Base-by-base conservation (phyloP, 73 alveolate genomes). In the Paramecium biaurelia region DNA sequence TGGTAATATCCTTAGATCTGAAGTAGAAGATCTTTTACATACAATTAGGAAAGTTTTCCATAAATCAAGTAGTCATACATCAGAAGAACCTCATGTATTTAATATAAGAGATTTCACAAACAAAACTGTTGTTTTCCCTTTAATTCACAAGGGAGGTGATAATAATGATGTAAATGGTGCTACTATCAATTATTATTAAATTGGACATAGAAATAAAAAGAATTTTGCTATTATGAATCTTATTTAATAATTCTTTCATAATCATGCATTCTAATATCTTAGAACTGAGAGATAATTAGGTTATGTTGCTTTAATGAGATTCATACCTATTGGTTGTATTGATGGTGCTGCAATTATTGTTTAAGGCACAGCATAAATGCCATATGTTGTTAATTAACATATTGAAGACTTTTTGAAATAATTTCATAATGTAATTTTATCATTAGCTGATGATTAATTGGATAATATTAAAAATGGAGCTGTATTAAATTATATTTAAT, bases 221-320 rank as follows among this genome's bases (percentile, higher is more conserved):
- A 79, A 45, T 43, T 79, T 79, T 34, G 90, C 90, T n/a, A 79
- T 79, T 4, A 79, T 79, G 90, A 79, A 79, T 79, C 56, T 79
- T 20, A 79, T 79, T 8, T 7, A 79, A 79, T 23, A 41, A 45
- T 79, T 79, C 56, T 43, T 79, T 35, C 90, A 79, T 79, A 79
- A 79, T 20, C 90, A 79, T 79, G 90, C 90, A 79, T 79, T 79
- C 24, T 21, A 79, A 79, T 79, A 79, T 45, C 47, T 79, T 14
- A 79, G 90, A 79, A 79, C 90, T 9, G 90, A 79, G 18, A 79
- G 90, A 79, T 45, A 79, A 42, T 45, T 79, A 10, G 90, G 90
- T 12, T 79, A 79, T 79, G 90, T 45, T 2, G 90, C 72, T 12
- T 6, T 79, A 8, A 79, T 79, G 90, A 79, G 90, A 45, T 79